These are phyloP conservation scores for Pseudophaeomoniella oleicola DNA, from an alignment of 2,329 filamentous ascomycete genomes.

Conservation along the genomic window DNA sequence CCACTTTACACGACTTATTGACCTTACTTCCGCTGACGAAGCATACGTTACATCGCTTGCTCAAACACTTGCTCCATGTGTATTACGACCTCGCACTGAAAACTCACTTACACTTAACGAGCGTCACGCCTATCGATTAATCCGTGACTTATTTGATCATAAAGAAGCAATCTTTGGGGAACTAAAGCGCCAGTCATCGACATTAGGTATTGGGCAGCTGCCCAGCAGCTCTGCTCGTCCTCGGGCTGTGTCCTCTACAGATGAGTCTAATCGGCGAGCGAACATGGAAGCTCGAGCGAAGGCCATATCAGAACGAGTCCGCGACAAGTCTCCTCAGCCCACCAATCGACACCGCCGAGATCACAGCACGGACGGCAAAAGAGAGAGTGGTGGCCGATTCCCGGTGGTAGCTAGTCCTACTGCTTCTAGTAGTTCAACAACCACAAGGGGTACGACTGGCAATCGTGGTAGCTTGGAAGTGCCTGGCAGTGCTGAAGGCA, in stretches of 20 bases:
- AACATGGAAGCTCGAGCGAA: conserved; percentile 88
- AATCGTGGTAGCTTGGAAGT: conserved; percentile 66
- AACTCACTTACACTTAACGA: conserved; percentile 91
- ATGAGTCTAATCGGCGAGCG: conserved; percentile 87
- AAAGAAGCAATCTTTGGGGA: conserved; percentile 94
- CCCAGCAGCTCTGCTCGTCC: conserved; percentile 7
- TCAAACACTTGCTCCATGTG: conserved; percentile 62
- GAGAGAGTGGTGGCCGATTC: conserved; percentile 38
- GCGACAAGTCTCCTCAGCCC: conserved; percentile 54
- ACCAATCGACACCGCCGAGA: conserved; percentile 56
- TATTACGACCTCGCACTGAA: conserved; percentile 74
- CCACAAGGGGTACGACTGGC: conserved; percentile 33
- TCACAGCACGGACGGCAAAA: conserved; percentile 47
- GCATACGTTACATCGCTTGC: conserved; percentile 64
- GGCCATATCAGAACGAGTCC: conserved; percentile 57
- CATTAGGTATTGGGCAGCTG: conserved; percentile 7
- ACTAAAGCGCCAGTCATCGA: conserved; percentile 57
- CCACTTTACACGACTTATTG: conserved; percentile 91
- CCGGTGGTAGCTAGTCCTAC: conserved; percentile 77
- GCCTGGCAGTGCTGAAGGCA: conserved; percentile 42
- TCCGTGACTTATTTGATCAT: conserved; percentile 82
- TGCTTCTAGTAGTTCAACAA: conserved; percentile 48
- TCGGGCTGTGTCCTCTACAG: conserved; percentile 55
- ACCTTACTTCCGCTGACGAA: conserved; percentile 91
- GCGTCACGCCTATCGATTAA: conserved; percentile 76